Evolutionary conservation across 2,329 filamentous ascomycete genomes (phyloP).

Genomic region (Fusarium domesticum): DNA sequence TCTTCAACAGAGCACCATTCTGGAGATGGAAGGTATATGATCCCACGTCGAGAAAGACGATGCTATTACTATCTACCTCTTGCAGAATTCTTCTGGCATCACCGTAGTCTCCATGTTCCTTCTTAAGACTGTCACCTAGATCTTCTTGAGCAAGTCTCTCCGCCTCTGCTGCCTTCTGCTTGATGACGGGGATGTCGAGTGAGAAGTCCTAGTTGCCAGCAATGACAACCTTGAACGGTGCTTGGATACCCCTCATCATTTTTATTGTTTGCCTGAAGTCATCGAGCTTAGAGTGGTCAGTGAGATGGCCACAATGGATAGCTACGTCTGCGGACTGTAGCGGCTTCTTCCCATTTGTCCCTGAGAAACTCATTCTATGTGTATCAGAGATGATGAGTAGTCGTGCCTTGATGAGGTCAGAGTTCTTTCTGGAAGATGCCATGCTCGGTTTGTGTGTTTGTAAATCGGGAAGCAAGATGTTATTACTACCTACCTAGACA

Average conservation of each 20-base stretch:
- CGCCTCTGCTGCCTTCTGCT: conserved; percentile 25
- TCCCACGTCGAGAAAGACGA: conserved; percentile 44
- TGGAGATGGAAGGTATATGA: conserved; percentile 37
- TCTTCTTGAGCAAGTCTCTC: conserved; percentile 5
- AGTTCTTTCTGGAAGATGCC: no score
- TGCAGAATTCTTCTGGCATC: conserved; percentile 32
- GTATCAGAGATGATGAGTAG: conserved; percentile 22
- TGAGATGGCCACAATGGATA: conserved; percentile 52
- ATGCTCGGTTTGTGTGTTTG: no score
- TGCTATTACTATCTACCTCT: conserved; percentile 27
- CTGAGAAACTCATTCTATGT: conserved; percentile 7
- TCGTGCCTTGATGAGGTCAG: no score
- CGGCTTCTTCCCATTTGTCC: no score
- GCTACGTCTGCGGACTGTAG: conserved; percentile 36
- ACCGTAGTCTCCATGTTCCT: conserved; percentile 38
- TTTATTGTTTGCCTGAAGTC: conserved; percentile 39
- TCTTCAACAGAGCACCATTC: conserved; percentile 40
- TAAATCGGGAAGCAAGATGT: no score
- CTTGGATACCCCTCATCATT: conserved; percentile 38
- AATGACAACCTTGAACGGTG: conserved; percentile 48
- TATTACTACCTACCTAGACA: no score
- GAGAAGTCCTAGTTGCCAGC: conserved; percentile 53
- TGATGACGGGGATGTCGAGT: conserved; percentile 36
- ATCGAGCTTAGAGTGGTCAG: conserved; percentile 40
- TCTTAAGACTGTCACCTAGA: conserved; percentile 6